Percentiles rank a stretch among this genome's conserved stretches.
phyloP scores from a whole-genome alignment of 2,329 filamentous ascomycete species.

The Teratosphaeriaceae sp. region DNA sequence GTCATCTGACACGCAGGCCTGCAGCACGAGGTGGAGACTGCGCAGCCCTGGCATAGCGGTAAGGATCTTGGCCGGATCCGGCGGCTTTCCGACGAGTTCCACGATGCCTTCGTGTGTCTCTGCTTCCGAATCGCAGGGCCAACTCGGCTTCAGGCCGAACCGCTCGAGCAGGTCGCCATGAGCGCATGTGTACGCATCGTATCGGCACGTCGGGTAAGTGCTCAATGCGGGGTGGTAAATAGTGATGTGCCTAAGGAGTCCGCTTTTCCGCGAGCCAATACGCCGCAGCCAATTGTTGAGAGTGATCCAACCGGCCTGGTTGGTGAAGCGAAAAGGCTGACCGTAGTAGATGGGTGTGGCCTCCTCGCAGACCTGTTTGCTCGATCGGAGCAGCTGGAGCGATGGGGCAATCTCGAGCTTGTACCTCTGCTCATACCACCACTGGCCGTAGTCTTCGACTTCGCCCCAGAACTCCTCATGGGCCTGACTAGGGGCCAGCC shows the following conservation, averaged over 20 bases:
- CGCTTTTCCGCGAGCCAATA: background rate
- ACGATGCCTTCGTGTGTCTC: too few relatives aligned
- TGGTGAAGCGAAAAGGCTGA: constrained; percentile 31
- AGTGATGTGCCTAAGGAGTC: background rate
- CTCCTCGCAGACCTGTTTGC: constrained; percentile 31
- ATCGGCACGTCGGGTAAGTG: background rate
- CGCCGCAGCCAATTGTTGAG: background rate
- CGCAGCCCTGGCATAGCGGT: too few relatives aligned
- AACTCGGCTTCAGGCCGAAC: too few relatives aligned
- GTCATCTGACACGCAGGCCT: too few relatives aligned
- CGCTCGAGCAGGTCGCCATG: too few relatives aligned
- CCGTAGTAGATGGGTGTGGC: constrained; percentile 39
- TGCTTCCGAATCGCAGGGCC: too few relatives aligned
- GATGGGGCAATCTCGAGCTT: background rate
- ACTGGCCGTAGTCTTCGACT: background rate
- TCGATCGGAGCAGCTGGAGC: constrained; percentile 7
- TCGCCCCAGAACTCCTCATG: background rate
- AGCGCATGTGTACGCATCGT: too few relatives aligned
- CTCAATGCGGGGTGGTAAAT: background rate
- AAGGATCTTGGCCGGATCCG: too few relatives aligned
- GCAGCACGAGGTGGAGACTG: too few relatives aligned
- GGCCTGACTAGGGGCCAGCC: background rate
- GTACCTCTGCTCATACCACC: background rate
- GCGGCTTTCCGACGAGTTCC: too few relatives aligned
- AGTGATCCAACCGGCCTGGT: constrained; percentile 9